Evolutionary conservation across 1,284 basidiomycete species (phyloP).

Genomic region (Fomitopsis pinicola): DNA sequence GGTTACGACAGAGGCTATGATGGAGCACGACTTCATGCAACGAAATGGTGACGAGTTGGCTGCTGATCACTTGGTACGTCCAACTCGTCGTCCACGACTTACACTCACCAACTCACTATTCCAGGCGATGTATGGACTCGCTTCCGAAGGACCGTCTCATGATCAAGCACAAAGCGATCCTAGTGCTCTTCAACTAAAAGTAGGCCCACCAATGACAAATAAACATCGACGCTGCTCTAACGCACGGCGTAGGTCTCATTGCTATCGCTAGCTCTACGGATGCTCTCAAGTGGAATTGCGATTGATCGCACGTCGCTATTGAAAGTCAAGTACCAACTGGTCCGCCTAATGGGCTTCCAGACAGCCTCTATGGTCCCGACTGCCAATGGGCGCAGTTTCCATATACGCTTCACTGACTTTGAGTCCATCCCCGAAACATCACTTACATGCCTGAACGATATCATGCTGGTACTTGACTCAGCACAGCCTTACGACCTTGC

Average conservation of each 20-base stretch:
- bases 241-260: conserved; percentile 41
- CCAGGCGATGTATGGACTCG: conserved; percentile 45
- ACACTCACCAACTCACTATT: neutral
- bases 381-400: conserved; percentile 42
- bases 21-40: conserved; percentile 49
- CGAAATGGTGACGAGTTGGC: conserved; percentile 37
- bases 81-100: neutral
- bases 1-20: conserved; percentile 50
- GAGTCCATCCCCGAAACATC: conserved; percentile 37
- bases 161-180: conserved; percentile 31
- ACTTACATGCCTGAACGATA: conserved; percentile 52
- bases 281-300: conserved; percentile 57
- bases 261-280: conserved; percentile 54
- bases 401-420: conserved; percentile 49
- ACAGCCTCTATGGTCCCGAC: conserved; percentile 43
- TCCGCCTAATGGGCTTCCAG: conserved; percentile 50
- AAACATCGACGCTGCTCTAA: neutral
- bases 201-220: conserved; percentile 23
- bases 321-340: conserved; percentile 59
- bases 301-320: conserved; percentile 49
- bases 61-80: conserved; percentile 21
- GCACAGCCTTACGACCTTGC: conserved; percentile 42
- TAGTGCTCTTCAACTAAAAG: conserved; percentile 44
- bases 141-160: conserved; percentile 21
- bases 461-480: conserved; percentile 57